phyloP scores from a whole-genome alignment of 495 filamentous ascomycete genomes.

The Penicillium fimorum region DNA sequence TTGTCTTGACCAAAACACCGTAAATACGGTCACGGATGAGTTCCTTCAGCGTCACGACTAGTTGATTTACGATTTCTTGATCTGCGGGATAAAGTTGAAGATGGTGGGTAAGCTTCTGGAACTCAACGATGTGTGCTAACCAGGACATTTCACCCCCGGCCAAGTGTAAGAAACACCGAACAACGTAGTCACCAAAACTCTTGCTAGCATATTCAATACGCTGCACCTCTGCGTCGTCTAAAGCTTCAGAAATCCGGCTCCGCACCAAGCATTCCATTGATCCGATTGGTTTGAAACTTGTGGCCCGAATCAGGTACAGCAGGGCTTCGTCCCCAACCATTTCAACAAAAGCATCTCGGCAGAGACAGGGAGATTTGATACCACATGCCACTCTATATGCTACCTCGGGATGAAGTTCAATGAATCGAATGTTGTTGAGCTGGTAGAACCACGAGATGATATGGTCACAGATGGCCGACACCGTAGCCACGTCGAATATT shows the following conservation, averaged over 20 bases:
- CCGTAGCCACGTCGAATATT: slow-evolving; percentile 49
- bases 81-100: slow-evolving; percentile 13
- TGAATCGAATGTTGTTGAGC: slow-evolving; percentile 39
- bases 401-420: slow-evolving; percentile 49
- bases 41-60: slow-evolving; percentile 28
- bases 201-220: slow-evolving; percentile 54
- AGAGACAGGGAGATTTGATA: slow-evolving; percentile 38
- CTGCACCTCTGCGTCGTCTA: slow-evolving; percentile 46
- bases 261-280: slow-evolving; percentile 17
- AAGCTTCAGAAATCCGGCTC: slow-evolving; percentile 31
- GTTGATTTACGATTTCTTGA: slow-evolving; percentile 3
- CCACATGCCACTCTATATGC: slow-evolving; percentile 45
- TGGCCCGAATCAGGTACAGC: slow-evolving; percentile 25
- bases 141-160: slow-evolving; percentile 41
- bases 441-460: slow-evolving; percentile 50
- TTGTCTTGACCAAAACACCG: not conserved
- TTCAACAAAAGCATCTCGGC: slow-evolving; percentile 46
- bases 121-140: slow-evolving; percentile 35
- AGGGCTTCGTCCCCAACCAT: slow-evolving; percentile 50
- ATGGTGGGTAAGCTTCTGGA: slow-evolving; percentile 21
- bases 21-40: slow-evolving; percentile 33
- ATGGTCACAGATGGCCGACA: slow-evolving; percentile 32
- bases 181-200: slow-evolving; percentile 38
- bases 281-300: slow-evolving; percentile 1
- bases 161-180: slow-evolving; percentile 35